These are phyloP conservation scores for Spathaspora hagerdaliae DNA, from an alignment of 805 yeast species.

Conservation along the genomic window DNA sequence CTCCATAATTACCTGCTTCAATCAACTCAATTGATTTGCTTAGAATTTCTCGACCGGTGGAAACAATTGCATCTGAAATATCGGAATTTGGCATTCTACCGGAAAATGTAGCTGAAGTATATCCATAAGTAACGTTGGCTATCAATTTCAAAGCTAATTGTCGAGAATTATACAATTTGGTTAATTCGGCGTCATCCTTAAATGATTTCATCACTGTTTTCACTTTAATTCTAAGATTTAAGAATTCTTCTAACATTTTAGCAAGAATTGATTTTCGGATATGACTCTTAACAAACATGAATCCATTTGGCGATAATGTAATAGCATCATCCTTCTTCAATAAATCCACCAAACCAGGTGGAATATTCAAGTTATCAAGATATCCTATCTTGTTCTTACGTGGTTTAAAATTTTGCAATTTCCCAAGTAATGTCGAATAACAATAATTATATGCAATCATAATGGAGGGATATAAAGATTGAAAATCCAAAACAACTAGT, in stretches of 20 bases:
- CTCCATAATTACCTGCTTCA: slow-evolving; percentile 59
- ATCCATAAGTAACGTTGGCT: slow-evolving; percentile 96
- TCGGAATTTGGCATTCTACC: slow-evolving; percentile 98
- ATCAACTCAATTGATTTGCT: slow-evolving; percentile 66
- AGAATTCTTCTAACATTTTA: slow-evolving; percentile 77
- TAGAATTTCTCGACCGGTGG: slow-evolving; percentile 83
- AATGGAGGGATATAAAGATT: slow-evolving; percentile 89
- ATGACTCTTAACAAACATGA: slow-evolving; percentile 63
- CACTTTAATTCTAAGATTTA: slow-evolving; percentile 75
- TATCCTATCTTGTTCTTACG: slow-evolving; percentile 52
- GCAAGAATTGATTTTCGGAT: slow-evolving; percentile 73
- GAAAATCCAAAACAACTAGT: slow-evolving; percentile 85
- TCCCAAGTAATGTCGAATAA: slow-evolving; percentile 68
- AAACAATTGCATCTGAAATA: slow-evolving; percentile 90
- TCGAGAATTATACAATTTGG: slow-evolving; percentile 61
- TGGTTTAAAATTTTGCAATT: slow-evolving; percentile 50
- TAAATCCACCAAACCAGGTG: slow-evolving; percentile 53
- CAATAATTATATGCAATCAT: slow-evolving; percentile 90
- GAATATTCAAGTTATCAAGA: slow-evolving; percentile 39
- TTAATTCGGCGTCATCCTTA: slow-evolving; percentile 41
- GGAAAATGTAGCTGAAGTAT: slow-evolving; percentile 89
- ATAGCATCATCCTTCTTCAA: slow-evolving; percentile 48
- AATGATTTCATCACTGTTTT: slow-evolving; percentile 67
- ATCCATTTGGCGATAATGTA: slow-evolving; percentile 81
- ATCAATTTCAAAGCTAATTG: slow-evolving; percentile 85